Base-by-base conservation (phyloP, 495 filamentous ascomycete genomes). In the Xylaria flabelliformis region DNA sequence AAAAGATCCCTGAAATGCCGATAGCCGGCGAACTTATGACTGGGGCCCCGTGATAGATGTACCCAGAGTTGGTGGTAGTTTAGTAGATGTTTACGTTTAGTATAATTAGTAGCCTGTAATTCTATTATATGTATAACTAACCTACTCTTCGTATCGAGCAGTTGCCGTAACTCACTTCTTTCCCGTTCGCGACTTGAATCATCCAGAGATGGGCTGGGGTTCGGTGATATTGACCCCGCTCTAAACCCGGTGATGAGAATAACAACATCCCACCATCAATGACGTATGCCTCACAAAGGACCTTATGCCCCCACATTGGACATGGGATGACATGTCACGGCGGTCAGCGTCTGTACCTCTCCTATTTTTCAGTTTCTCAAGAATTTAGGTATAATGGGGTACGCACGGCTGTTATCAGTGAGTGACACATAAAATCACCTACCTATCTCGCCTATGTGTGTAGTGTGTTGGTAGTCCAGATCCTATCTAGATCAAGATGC, bases 231-330 rank as follows among this genome's bases (percentile, higher is more conserved):
- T 21, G 56, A 55, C 50, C 65, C 65, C 65, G 50, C 48, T 44
- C 65, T 36, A 42, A 67, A 56, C 21, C 41, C 48, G 64, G 64
- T 53, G 46, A 53, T 36, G n/a, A 56, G 32, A 51, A 39, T 21
- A 70, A 36, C 42, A 48, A 63, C 67, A 70, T 70, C 55, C 67
- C 56, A 70, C 67, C 13, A 36, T 29, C 67, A 17, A 70, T 70
- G 67, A 70, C 67, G 67, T 70, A 70, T 50, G 55, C 26, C 41
- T 55, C 42, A 42, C 56, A 58, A 41, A 69, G 19, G 29, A 7
- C 50, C 21, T 13, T 12, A 39, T 3, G 1, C 19, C 65, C 65
- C 65, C 65, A 56, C 65, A 42, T 67, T 2, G 34, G n/a, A 42
- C 29, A 44, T 15, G 48, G 32, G 65, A 26, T 55, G 65, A 36